Base-by-base conservation (phyloP, 768 basidiomycete genomes). In the Boletus edulis region DNA sequence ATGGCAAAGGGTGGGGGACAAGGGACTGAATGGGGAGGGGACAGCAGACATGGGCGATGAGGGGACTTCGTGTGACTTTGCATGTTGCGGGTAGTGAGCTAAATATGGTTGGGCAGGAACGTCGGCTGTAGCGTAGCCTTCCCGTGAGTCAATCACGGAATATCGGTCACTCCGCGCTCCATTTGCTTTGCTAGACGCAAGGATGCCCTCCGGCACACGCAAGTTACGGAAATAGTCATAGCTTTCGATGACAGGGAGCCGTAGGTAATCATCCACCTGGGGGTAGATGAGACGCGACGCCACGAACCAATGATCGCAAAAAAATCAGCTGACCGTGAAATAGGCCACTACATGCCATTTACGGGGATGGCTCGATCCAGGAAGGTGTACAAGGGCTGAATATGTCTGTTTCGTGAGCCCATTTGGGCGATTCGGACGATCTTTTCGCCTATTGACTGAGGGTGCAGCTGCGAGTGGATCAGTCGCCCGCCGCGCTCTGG, bases 341-440 rank as follows among this genome's bases (percentile, higher is more conserved):
- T 91, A 91, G 44, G 88, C 87, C 54, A 89, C 88, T 47, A 91
- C 80, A 72, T 91, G 89, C 89, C 89, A 91, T 78, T 89, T 89
- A 41, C 82, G 79, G 29, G 79, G 78, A 49, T 79, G 78, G 51
- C 73, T 74, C 38, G 78, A 73, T 46, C 81, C 84, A 38, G 83
- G 85, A 55, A 85, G 74, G 65, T 84, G 78, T 43, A 89, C 87
- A 38, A 84, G 81, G 29, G 88, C 89, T 9, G 88, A 90, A 65
- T 90, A 91, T 0, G 89, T 91, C 67, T 91, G 89, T 73, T 91
- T 91, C 41, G 89, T 91, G 49, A 91, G 76, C n/a, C 89, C 89
- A 58, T 87, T 83, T 15, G 83, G 84, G 60, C 90, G 89, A 37
- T 87, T 83, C 12, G 89, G 89, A 9, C 89, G 75, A 65, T 90